Evolutionary conservation across 192 early-diverging fungal species (phyloP).

Genomic region (Spizellomyces sp.): DNA sequence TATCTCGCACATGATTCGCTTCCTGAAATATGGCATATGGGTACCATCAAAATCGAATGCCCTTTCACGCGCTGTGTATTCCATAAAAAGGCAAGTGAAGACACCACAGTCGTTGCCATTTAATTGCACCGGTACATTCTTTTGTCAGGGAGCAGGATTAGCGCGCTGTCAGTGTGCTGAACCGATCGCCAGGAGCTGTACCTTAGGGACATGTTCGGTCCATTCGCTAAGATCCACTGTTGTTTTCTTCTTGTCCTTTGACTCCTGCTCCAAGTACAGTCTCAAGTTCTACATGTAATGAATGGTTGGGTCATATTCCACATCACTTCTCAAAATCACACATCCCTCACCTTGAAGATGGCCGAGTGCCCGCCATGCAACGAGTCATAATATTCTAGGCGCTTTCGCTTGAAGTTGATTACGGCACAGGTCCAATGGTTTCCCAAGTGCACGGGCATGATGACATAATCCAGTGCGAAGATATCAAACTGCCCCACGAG

Average conservation of each 20-base stretch:
- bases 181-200: background rate
- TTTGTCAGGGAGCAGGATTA: constrained; percentile 9
- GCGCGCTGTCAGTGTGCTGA: constrained; percentile 1
- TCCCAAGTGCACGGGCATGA: constrained; percentile 84
- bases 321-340: background rate
- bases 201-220: constrained; percentile 43
- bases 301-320: background rate
- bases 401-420: constrained; percentile 62
- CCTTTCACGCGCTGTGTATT: constrained; percentile 63
- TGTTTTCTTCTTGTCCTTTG: constrained; percentile 68
- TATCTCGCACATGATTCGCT: constrained; percentile 79
- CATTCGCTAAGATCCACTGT: constrained; percentile 68
- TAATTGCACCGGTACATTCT: constrained; percentile 78
- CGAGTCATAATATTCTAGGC: constrained; percentile 83
- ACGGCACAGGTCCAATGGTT: constrained; percentile 74
- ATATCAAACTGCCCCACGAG: constrained; percentile 51
- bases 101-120: constrained; percentile 97
- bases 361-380: constrained; percentile 65
- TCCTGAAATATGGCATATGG: constrained; percentile 71
- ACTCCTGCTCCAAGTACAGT: constrained; percentile 72
- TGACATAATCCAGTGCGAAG: constrained; percentile 75
- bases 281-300: constrained; percentile 38
- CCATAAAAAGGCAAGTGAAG: constrained; percentile 87
- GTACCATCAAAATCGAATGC: constrained; percentile 74
- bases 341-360: constrained; percentile 47